A percentile compares a stretch with the other conserved stretches of the same genome.
These are phyloP conservation scores for Posidonia oceanica DNA, from an alignment of 116 monocot species.

Conservation along the genomic window DNA sequence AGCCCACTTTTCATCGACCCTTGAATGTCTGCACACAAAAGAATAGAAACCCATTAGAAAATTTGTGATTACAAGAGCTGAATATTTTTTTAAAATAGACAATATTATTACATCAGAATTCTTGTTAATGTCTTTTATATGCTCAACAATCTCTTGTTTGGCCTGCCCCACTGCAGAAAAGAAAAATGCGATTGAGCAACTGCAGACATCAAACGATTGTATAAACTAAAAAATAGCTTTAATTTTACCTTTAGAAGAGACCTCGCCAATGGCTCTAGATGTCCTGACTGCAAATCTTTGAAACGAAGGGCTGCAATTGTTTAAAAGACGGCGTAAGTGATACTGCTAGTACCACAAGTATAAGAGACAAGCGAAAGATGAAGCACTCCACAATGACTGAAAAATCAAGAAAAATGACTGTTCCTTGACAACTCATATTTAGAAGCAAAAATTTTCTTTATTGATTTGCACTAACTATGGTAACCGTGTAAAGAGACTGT, in stretches of 20 bases:
- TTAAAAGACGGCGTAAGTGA: no score
- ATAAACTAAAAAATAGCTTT: not conserved
- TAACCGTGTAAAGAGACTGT: no score
- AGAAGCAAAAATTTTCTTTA: no score
- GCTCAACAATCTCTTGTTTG: not conserved
- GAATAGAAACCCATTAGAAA: not conserved
- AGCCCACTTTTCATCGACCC: not conserved
- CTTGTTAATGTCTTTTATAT: constrained; percentile 8
- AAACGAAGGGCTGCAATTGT: constrained; percentile 28
- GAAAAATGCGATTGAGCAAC: no score
- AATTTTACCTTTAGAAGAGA: constrained; percentile 19
- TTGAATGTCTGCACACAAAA: not conserved
- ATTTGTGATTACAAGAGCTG: no score
- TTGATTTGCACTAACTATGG: not conserved
- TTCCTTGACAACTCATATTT: no score
- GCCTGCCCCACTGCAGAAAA: not conserved
- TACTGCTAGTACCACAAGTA: no score
- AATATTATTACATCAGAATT: constrained; percentile 7
- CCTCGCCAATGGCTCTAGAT: constrained; percentile 12
- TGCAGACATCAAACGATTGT: no score
- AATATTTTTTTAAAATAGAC: not conserved
- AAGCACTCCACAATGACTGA: not conserved
- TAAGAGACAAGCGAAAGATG: not conserved
- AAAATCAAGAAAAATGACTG: no score
- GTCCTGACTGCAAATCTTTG: constrained; percentile 63